Conservation (phyloP, 2,329 filamentous ascomycete genomes). For the Penicillium sp. region DNA sequence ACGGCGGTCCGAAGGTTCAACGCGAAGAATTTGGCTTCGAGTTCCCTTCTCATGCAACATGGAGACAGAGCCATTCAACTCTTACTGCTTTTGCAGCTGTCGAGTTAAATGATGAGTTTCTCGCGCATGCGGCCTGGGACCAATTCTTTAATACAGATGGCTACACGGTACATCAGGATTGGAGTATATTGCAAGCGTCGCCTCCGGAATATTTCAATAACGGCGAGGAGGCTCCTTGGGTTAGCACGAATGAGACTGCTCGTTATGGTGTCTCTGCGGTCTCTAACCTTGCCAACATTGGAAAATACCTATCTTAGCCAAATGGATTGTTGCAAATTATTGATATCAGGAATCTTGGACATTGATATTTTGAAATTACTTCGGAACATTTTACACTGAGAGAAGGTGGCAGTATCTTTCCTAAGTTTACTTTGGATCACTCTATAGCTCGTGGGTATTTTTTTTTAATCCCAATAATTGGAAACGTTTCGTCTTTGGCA, state of each 20-base stretch:
- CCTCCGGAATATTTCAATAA: slow-evolving; percentile 9
- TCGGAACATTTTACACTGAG: no score
- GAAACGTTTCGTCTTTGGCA: no score
- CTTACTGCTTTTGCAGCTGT: slow-evolving; percentile 15
- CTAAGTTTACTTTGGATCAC: no score
- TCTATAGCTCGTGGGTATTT: no score
- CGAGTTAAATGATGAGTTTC: slow-evolving; percentile 1
- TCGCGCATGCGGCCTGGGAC: slow-evolving; percentile 11
- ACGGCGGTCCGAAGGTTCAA: slow-evolving; percentile 11
- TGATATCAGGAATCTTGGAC: no score
- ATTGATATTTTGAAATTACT: no score
- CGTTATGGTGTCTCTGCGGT: slow-evolving; percentile 17
- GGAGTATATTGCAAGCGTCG: slow-evolving; percentile 2
- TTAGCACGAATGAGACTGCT: slow-evolving; percentile 15
- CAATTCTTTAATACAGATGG: slow-evolving; percentile 18
- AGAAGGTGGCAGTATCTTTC: no score
- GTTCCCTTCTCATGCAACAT: slow-evolving; percentile 15
- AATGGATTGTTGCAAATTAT: neutral
- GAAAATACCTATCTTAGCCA: slow-evolving; percentile 3
- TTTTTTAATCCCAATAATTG: no score
- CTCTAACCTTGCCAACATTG: slow-evolving; percentile 14
- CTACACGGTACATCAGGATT: slow-evolving; percentile 6
- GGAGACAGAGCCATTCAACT: slow-evolving; percentile 18
- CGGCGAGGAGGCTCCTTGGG: slow-evolving; percentile 10
- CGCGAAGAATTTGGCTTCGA: slow-evolving; percentile 12